Conservation (phyloP, 345 rosid species). For the Eucalyptus caleyi region DNA sequence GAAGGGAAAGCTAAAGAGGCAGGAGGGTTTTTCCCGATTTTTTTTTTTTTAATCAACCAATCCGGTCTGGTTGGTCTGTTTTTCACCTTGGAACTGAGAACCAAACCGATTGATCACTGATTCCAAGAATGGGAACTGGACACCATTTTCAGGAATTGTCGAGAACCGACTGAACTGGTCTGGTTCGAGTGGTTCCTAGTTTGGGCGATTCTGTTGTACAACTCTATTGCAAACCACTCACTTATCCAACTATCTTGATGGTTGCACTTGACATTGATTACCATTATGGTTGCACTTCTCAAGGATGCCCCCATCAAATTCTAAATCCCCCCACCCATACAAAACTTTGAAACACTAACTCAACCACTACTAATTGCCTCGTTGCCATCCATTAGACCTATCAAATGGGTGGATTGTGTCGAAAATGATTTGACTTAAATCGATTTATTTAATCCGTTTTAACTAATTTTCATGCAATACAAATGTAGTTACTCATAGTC, state of each 20-base stretch:
- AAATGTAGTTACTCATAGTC: no score
- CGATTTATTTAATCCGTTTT: no score
- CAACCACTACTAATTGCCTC: background rate
- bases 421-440: no score
- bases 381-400: background rate
- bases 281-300: no score
- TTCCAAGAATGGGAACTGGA: no score
- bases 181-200: fast-evolving
- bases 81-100: no score
- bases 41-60: no score
- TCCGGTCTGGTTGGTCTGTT: fast-evolving
- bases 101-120: fast-evolving
- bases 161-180: fast-evolving
- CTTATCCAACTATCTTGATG: background rate
- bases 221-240: background rate
- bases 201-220: no score
- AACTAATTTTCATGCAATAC: no score
- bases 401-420: fast-evolving
- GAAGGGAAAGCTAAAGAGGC: no score
- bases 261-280: background rate
- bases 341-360: background rate
- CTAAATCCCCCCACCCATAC: background rate
- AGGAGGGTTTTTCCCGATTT: fast-evolving
- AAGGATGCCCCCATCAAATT: background rate
- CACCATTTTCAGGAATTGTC: fast-evolving